Evolutionary conservation across 2,329 filamentous ascomycete genomes (phyloP).

Genomic region (Cladosporium sp.): DNA sequence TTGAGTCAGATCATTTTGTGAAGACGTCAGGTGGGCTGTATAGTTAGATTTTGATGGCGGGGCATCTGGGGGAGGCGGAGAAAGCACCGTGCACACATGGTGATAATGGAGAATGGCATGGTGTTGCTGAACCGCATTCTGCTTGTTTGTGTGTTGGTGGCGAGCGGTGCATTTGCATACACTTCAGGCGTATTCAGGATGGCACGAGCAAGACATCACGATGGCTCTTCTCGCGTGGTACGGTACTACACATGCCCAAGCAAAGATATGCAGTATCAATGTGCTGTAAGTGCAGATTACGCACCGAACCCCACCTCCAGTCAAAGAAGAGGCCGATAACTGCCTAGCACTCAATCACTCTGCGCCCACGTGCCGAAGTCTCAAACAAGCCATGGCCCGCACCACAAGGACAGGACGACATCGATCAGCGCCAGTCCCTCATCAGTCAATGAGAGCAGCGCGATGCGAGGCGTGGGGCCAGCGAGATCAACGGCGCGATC

Average conservation of each 20-base stretch:
- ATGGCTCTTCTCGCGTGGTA: too few species aligned
- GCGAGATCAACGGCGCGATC: background rate
- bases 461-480: slow-evolving; percentile 1
- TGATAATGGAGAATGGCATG: background rate
- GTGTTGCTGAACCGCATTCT: background rate
- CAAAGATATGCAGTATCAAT: too few species aligned
- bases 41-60: background rate
- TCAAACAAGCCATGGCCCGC: background rate
- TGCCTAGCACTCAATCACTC: slow-evolving; percentile 8
- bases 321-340: slow-evolving; percentile 1
- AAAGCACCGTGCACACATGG: background rate
- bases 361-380: background rate
- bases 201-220: background rate
- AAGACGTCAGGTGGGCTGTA: slow-evolving; percentile 7
- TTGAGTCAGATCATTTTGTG: slow-evolving; percentile 5
- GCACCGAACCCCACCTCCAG: background rate
- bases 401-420: background rate
- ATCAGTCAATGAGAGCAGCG: background rate
- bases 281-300: slow-evolving; percentile 7
- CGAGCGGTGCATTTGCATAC: too few species aligned
- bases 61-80: slow-evolving; percentile 2
- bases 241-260: background rate
- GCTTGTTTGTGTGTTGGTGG: too few species aligned
- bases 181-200: too few species aligned
- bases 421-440: background rate